Base-by-base conservation (phyloP, 2,329 filamentous ascomycete genomes). In the Aaosphaeria arxii region DNA sequence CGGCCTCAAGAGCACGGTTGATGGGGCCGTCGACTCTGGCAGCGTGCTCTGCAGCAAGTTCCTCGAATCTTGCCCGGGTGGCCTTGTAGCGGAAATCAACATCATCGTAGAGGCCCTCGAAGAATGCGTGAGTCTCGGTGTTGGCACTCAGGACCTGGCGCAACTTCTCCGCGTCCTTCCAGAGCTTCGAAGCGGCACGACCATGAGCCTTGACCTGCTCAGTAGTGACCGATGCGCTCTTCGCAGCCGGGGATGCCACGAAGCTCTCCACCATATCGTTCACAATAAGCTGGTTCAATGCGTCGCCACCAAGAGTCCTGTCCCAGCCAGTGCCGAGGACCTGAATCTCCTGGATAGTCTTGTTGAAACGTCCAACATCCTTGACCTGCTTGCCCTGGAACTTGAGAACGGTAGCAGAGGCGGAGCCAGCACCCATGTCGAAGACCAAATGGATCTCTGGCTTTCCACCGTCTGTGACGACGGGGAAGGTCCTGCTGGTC, bases 401-500 rank as follows among this genome's bases (percentile, higher is more conserved):
- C 62, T 86, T 87, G 67, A 99, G 74, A 45, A 99, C 77, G 5
- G 91, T 94, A 4, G 92, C 92, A 61, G 90, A 95, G 31, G 92
- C 88, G 41, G 90, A 96, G 4, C 94, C 94, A 57, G 94, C 91
- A 57, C 94, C 94, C 91, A 99, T 97, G 67, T 99, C 94, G 65
- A 94, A 99, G 30, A 99, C 84, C 69, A 99, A 75, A 73, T 99
- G 90, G 61, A 91, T 83, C 72, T 99, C 94, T 0, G 94, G 87
- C 75, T 91, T 91, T 55, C 82, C 87, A 46, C 89, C 90, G 46
- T 94, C 86, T 47, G 83, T 88, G 51, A 94, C 78, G 50, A 92
- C 79, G 35, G 91, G 90, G 71, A 97, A 99, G 11, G 88, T 90
- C 62, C 94, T 84, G 63, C 83, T 88, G 30, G 91, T 96, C 40